A percentile compares a stretch with the other conserved stretches of the same genome.
These are phyloP conservation scores for Bruguiera hainesii DNA, from an alignment of 441 rosid species.

Conservation along the genomic window DNA sequence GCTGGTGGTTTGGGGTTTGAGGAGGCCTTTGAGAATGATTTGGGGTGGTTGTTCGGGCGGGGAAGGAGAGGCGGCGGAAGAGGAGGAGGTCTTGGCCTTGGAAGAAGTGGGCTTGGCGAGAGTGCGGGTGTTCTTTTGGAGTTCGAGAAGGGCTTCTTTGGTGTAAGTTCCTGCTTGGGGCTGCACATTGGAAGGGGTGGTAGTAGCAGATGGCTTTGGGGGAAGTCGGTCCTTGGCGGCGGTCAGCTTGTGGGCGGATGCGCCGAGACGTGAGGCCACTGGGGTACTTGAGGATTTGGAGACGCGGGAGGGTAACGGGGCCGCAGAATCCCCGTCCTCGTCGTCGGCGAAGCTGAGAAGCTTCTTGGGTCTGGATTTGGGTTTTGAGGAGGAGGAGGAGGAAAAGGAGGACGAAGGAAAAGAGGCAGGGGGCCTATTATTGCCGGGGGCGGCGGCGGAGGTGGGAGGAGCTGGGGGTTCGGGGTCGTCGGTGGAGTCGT, in stretches of 20 bases:
- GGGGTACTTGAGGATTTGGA: conserved; percentile 19
- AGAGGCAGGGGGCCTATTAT: conserved; percentile 10
- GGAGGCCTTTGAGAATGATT: conserved; percentile 67
- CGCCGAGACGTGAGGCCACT: conserved; percentile 33
- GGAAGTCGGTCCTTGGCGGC: conserved; percentile 49
- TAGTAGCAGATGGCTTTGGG: conserved; percentile 20
- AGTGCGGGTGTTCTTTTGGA: conserved; percentile 83
- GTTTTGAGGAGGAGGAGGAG: conserved; percentile 25
- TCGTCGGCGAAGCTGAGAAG: conserved; percentile 79
- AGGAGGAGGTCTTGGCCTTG: conserved; percentile 17
- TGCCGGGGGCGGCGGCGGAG: conserved; percentile 5
- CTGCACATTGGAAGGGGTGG: conserved; percentile 56
- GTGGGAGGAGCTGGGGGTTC: conserved; percentile 13
- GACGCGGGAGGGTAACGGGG: conserved; percentile 21
- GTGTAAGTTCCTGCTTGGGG: conserved; percentile 90
- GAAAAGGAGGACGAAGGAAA: conserved; percentile 27
- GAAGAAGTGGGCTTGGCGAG: conserved; percentile 58
- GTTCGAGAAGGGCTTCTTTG: conserved; percentile 82
- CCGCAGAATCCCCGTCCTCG: conserved; percentile 39
- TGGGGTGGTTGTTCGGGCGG: conserved; percentile 43
- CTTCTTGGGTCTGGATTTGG: conserved; percentile 46
- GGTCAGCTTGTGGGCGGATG: conserved; percentile 60
- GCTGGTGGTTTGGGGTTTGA: conserved; percentile 33
- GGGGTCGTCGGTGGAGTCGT: conserved; percentile 35
- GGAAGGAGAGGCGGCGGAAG: conserved; percentile 40